A percentile compares a stretch with the other conserved stretches of the same genome.
Conservation (phyloP, 257 asterid species). For the Fraxinus americana region DNA sequence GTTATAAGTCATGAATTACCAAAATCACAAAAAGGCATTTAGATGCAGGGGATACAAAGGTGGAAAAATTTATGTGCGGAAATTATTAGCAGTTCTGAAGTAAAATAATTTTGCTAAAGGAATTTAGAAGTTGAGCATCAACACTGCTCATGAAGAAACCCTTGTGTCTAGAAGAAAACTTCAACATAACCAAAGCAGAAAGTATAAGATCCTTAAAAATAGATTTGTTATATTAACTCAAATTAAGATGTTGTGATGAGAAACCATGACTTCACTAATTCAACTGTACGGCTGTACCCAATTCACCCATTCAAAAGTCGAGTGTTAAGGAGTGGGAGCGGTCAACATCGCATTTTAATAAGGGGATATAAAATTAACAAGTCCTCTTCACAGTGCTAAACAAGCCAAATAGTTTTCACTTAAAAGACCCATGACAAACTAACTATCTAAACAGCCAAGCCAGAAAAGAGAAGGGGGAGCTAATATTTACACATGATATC, state of each 20-base stretch:
- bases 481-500: conserved; percentile 6
- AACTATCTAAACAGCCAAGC: background rate
- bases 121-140: background rate
- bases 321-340: background rate
- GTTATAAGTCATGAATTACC: background rate
- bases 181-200: background rate
- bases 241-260: background rate
- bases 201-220: background rate
- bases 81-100: background rate
- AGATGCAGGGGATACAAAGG: background rate
- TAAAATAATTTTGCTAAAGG: background rate
- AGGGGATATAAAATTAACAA: background rate
- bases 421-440: background rate
- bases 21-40: background rate
- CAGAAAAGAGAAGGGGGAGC: conserved; percentile 6
- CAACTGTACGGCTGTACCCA: background rate
- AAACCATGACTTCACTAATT: background rate
- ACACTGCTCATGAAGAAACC: background rate
- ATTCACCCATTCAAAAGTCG: conserved; percentile 17
- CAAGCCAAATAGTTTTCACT: background rate
- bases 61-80: background rate
- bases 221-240: background rate
- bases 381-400: conserved; percentile 4
- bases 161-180: conserved; percentile 4
- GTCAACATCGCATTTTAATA: background rate